These are phyloP conservation scores for Dothiorella sarmentorum DNA, from an alignment of 2,329 filamentous ascomycete species.

Conservation along the genomic window DNA sequence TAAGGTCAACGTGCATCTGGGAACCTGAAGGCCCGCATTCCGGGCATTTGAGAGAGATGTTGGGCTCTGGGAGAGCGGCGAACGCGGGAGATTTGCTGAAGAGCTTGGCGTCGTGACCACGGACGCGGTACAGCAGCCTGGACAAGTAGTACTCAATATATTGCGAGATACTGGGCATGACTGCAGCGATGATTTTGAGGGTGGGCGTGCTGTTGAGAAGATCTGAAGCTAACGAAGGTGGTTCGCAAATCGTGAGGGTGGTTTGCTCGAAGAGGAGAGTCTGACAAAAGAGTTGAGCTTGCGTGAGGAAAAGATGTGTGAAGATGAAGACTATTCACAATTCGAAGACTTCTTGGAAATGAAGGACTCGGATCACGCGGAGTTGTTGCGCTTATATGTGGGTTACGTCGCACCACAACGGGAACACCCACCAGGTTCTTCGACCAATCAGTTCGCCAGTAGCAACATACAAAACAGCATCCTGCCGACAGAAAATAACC, in stretches of 20 bases:
- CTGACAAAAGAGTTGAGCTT: no score
- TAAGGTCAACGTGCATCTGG: conserved; percentile 38
- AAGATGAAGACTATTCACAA: no score
- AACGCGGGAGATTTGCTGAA: conserved; percentile 30
- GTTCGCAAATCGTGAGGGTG: neutral
- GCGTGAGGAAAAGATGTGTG: no score
- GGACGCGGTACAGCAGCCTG: neutral
- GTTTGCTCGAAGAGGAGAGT: neutral
- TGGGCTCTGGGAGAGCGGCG: conserved; percentile 32
- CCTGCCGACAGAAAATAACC: no score
- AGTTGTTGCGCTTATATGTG: no score
- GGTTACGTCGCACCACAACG: no score
- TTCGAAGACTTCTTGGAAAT: no score
- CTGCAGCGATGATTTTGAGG: neutral
- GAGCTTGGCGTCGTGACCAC: conserved; percentile 1
- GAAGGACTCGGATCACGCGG: no score
- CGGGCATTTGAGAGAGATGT: conserved; percentile 40
- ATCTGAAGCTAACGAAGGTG: no score
- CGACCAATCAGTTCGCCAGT: no score
- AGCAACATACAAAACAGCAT: no score
- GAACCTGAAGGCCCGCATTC: conserved; percentile 41
- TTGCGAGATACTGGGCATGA: neutral
- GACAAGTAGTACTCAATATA: conserved; percentile 11
- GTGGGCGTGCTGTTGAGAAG: neutral
- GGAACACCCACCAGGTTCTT: no score